These are phyloP conservation scores for Saturnispora hagleri DNA, from an alignment of 805 yeast species.

Conservation along the genomic window DNA sequence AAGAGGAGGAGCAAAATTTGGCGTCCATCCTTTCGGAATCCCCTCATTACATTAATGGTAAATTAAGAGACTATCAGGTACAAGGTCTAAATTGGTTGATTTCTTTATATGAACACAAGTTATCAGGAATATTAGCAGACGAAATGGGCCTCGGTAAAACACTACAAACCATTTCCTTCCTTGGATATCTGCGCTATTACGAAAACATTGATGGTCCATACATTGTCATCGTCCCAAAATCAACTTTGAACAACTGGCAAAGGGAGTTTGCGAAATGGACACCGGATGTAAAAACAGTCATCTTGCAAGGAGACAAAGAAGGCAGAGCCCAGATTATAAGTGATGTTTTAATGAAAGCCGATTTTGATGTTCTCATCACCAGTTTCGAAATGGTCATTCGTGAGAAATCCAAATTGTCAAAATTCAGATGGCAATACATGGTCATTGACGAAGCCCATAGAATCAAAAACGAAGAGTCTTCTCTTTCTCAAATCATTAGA, in stretches of 20 bases:
- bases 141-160: conserved; percentile 86
- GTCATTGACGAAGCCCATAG: conserved; percentile 80
- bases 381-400: conserved; percentile 72
- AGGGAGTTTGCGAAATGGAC: conserved; percentile 74
- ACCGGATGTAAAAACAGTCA: conserved; percentile 64
- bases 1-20: conserved; percentile 52
- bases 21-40: conserved; percentile 70
- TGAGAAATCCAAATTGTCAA: conserved; percentile 58
- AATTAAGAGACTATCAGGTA: conserved; percentile 62
- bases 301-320: conserved; percentile 68
- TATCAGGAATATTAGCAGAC: conserved; percentile 73
- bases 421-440: conserved; percentile 68
- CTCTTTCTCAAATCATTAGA: conserved; percentile 65
- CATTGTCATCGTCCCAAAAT: conserved; percentile 68
- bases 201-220: conserved; percentile 61
- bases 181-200: conserved; percentile 61
- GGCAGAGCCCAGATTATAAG: conserved; percentile 48
- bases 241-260: conserved; percentile 74
- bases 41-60: conserved; percentile 49
- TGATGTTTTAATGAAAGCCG: conserved; percentile 42
- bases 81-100: conserved; percentile 79
- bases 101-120: conserved; percentile 53
- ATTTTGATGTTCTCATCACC: conserved; percentile 63
- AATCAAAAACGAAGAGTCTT: conserved; percentile 67
- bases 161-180: conserved; percentile 65